Percentiles rank a stretch among this genome's conserved stretches.
Evolutionary conservation across 371 early-diverging fungal genomes (phyloP).

Genomic region (Thermomucor indicae-seudaticae): DNA sequence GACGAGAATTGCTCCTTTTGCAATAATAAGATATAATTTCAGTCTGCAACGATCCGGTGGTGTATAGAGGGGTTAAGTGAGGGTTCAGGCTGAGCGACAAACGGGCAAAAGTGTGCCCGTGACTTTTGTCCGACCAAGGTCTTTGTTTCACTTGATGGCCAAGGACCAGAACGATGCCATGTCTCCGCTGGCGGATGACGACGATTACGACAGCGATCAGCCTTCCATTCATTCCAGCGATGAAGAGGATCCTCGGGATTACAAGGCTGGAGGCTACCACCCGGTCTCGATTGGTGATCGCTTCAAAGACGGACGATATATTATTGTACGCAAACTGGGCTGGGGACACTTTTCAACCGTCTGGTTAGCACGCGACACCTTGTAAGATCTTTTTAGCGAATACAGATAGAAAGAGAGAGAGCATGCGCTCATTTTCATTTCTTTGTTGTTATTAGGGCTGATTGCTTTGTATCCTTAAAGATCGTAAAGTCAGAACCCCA

Average conservation of each 20-base stretch:
- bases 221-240: slow-evolving; percentile 53
- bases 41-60: no score
- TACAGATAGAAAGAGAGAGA: background rate
- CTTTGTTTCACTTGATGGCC: no score
- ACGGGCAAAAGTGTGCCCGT: no score
- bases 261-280: slow-evolving; percentile 93
- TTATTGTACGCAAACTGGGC: slow-evolving; percentile 87
- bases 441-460: slow-evolving; percentile 39
- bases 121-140: no score
- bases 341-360: slow-evolving; percentile 99
- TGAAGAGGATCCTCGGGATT: slow-evolving; percentile 89
- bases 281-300: slow-evolving; percentile 81
- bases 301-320: slow-evolving; percentile 80
- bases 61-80: no score
- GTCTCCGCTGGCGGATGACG: slow-evolving; percentile 12
- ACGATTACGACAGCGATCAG: slow-evolving; percentile 16
- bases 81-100: no score
- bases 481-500: slow-evolving; percentile 94
- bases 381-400: slow-evolving; percentile 37
- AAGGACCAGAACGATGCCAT: no score
- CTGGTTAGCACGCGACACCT: slow-evolving; percentile 84
- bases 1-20: no score
- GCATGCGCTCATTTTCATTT: background rate
- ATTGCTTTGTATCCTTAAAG: slow-evolving; percentile 90
- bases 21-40: no score